phyloP scores from a whole-genome alignment of 768 basidiomycete species.

The Tulasnella sp. region DNA sequence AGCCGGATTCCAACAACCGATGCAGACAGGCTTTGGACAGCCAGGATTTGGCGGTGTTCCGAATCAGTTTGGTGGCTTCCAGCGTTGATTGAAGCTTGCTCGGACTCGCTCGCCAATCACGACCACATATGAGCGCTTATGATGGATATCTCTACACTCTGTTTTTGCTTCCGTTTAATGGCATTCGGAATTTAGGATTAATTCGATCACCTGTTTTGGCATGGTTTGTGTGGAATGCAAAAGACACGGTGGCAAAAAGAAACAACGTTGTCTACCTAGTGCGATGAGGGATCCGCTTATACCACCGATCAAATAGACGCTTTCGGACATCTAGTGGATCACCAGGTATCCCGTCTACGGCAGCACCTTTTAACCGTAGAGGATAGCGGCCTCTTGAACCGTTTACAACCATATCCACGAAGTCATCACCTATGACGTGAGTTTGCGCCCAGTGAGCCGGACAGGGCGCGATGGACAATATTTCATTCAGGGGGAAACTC shows the following conservation, averaged over 20 bases:
- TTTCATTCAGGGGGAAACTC: background rate
- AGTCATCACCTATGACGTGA: constrained; percentile 16
- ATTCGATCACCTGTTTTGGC: background rate
- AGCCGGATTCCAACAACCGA: constrained; percentile 11
- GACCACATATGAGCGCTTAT: background rate
- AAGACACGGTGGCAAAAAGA: background rate
- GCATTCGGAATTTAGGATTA: background rate
- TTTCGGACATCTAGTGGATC: constrained; percentile 11
- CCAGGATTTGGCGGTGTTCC: background rate
- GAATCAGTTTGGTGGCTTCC: background rate
- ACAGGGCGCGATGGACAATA: background rate
- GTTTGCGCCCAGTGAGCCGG: background rate
- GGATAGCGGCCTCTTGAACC: constrained; percentile 1
- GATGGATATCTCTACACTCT: background rate
- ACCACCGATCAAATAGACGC: background rate
- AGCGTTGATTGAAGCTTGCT: constrained; percentile 2
- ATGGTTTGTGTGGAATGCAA: background rate
- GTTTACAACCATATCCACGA: constrained; percentile 15
- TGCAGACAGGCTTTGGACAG: constrained; percentile 12
- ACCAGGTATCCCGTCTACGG: background rate
- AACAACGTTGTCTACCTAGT: background rate
- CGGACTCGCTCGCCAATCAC: background rate
- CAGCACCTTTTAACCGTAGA: constrained; percentile 8
- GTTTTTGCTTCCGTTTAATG: background rate
- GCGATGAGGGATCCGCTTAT: background rate